Percentiles rank a stretch among this genome's conserved stretches.
Conservation (phyloP, 768 basidiomycete species). For the Rhizopogon vinicolor region DNA sequence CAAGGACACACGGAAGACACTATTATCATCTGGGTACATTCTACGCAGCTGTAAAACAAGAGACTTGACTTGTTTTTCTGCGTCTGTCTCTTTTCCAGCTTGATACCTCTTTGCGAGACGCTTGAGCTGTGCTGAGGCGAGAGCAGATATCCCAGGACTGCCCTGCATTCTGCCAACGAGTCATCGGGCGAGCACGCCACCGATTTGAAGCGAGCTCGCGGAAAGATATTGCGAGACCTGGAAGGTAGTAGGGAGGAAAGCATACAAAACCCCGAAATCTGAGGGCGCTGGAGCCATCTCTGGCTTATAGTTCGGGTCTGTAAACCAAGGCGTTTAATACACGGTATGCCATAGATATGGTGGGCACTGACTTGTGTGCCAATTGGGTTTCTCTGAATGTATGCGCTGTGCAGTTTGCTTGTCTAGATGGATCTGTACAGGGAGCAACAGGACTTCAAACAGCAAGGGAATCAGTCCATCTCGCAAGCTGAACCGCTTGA, state of each 20-base stretch:
- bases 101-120: background rate
- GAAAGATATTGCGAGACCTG: background rate
- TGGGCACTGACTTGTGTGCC: background rate
- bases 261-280: no score
- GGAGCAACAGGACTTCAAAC: constrained; percentile 53
- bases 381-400: constrained; percentile 36
- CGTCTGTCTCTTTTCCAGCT: constrained; percentile 7
- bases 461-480: constrained; percentile 41
- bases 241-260: no score
- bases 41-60: constrained; percentile 38
- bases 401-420: constrained; percentile 41
- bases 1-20: constrained; percentile 48
- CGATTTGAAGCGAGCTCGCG: background rate
- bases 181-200: background rate
- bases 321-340: no score
- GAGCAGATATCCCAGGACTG: background rate
- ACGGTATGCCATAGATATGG: no score
- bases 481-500: constrained; percentile 19
- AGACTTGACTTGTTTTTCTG: constrained; percentile 17
- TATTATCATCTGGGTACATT: constrained; percentile 52
- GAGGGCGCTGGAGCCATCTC: no score
- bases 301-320: no score
- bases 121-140: background rate
- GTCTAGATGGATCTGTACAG: constrained; percentile 57
- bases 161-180: background rate